phyloP scores from a whole-genome alignment of 75 land plant genomes.

The Sequoiadendron giganteum region DNA sequence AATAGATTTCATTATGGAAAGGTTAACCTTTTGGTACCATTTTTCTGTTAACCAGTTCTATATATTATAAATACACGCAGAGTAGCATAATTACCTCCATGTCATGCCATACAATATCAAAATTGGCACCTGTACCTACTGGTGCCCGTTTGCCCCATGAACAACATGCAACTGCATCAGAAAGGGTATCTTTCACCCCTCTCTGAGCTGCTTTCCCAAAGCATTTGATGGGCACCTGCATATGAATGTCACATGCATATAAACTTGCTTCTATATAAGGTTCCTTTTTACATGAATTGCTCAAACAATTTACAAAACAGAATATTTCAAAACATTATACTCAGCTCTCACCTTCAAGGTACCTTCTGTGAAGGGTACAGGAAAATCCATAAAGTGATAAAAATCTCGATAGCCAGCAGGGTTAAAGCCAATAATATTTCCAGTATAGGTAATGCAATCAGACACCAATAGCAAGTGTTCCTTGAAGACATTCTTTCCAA shows the following conservation, averaged over 20 bases:
- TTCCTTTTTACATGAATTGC: not conserved
- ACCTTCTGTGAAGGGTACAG: conserved; percentile 83
- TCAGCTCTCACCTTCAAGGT: conserved; percentile 62
- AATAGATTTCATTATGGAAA: not conserved
- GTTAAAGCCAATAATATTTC: conserved; percentile 79
- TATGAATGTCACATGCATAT: not conserved
- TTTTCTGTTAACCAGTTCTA: not conserved
- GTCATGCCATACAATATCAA: conserved; percentile 62
- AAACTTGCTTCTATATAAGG: not conserved
- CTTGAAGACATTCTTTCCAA: conserved; percentile 54
- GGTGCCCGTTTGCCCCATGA: conserved; percentile 79
- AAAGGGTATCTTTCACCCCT: conserved; percentile 56
- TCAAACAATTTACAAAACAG: not conserved
- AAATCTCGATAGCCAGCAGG: conserved; percentile 68
- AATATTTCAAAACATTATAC: not conserved
- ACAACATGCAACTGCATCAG: conserved; percentile 64
- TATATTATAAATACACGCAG: not conserved
- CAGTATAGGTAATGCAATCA: conserved; percentile 73
- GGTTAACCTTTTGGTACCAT: not conserved
- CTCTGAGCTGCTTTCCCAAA: conserved; percentile 70
- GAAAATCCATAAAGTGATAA: conserved; percentile 42
- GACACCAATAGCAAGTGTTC: conserved; percentile 73
- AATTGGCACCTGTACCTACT: conserved; percentile 77
- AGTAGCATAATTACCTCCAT: conserved; percentile 28
- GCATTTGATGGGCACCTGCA: conserved; percentile 71